Percentiles rank a stretch among this genome's conserved stretches.
These are phyloP conservation scores for Talaromyces sp. DNA, from an alignment of 2,329 filamentous ascomycete genomes.

Conservation along the genomic window DNA sequence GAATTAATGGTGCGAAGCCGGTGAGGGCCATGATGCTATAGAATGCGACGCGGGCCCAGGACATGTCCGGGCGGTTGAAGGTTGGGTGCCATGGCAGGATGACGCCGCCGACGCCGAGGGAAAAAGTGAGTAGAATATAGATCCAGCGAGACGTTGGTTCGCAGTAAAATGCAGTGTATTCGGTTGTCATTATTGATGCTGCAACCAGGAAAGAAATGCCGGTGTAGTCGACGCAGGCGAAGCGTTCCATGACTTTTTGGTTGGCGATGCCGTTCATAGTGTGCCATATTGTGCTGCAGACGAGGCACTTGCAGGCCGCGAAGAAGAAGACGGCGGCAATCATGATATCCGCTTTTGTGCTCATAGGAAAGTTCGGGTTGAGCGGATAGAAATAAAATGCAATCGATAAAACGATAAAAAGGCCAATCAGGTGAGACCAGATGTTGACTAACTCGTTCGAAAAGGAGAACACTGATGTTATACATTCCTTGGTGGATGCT, in stretches of 20 bases:
- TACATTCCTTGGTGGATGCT: slow-evolving; percentile 83
- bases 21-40: slow-evolving; percentile 84
- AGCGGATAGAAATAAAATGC: slow-evolving; percentile 96
- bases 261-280: slow-evolving; percentile 97
- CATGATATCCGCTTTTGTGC: slow-evolving; percentile 81
- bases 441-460: slow-evolving; percentile 98
- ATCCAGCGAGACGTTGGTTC: slow-evolving; percentile 81
- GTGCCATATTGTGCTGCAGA: slow-evolving; percentile 96
- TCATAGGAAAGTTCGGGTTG: slow-evolving; percentile 79
- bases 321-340: slow-evolving; percentile 95
- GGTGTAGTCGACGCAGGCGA: slow-evolving; percentile 97
- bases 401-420: slow-evolving; percentile 80
- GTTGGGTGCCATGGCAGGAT: slow-evolving; percentile 93
- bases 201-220: slow-evolving; percentile 91
- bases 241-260: slow-evolving; percentile 83
- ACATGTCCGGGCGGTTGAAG: slow-evolving; percentile 90
- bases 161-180: slow-evolving; percentile 98
- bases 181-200: slow-evolving; percentile 94
- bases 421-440: slow-evolving; percentile 88
- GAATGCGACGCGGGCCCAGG: slow-evolving; percentile 87
- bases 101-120: slow-evolving; percentile 79
- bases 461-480: slow-evolving; percentile 75
- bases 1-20: slow-evolving; percentile 82
- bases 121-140: slow-evolving; percentile 78
- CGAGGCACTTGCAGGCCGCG: slow-evolving; percentile 87